These are phyloP conservation scores for Pyrenula aspistea DNA, from an alignment of 495 filamentous ascomycete genomes.

Conservation along the genomic window DNA sequence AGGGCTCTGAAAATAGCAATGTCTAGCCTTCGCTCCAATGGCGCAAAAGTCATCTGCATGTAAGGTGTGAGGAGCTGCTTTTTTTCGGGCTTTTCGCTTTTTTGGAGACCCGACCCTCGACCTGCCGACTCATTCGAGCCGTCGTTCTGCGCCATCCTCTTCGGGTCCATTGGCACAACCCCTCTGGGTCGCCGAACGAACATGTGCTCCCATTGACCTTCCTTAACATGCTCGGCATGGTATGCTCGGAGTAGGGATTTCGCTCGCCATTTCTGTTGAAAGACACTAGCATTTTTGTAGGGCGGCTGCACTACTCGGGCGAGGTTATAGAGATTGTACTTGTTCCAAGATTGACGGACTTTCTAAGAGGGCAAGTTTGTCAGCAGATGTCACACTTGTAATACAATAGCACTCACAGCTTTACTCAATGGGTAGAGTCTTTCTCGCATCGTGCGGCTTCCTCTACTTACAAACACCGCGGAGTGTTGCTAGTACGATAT, in stretches of 20 bases:
- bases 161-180: slow-evolving; percentile 73
- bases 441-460: not conserved
- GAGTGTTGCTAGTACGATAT: too few relatives aligned
- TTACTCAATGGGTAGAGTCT: not conserved
- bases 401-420: not conserved
- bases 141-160: slow-evolving; percentile 62
- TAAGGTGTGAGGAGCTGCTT: slow-evolving; percentile 50
- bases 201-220: slow-evolving; percentile 84
- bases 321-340: slow-evolving; percentile 92
- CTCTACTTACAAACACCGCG: too few relatives aligned
- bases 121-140: slow-evolving; percentile 72
- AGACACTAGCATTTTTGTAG: slow-evolving; percentile 51
- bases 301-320: slow-evolving; percentile 29
- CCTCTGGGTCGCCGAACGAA: slow-evolving; percentile 66
- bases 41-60: slow-evolving; percentile 86
- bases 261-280: slow-evolving; percentile 94
- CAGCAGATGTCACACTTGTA: not conserved
- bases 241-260: slow-evolving; percentile 76
- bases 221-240: slow-evolving; percentile 87
- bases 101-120: slow-evolving; percentile 59
- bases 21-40: slow-evolving; percentile 80
- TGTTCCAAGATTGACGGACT: slow-evolving; percentile 94
- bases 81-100: slow-evolving; percentile 5
- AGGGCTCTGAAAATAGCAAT: slow-evolving; percentile 82
- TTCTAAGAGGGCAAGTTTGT: slow-evolving; percentile 41